A percentile compares a stretch with the other conserved stretches of the same genome.
Evolutionary conservation across 441 rosid genomes (phyloP).

Genomic region (Pelargonium citronellum): DNA sequence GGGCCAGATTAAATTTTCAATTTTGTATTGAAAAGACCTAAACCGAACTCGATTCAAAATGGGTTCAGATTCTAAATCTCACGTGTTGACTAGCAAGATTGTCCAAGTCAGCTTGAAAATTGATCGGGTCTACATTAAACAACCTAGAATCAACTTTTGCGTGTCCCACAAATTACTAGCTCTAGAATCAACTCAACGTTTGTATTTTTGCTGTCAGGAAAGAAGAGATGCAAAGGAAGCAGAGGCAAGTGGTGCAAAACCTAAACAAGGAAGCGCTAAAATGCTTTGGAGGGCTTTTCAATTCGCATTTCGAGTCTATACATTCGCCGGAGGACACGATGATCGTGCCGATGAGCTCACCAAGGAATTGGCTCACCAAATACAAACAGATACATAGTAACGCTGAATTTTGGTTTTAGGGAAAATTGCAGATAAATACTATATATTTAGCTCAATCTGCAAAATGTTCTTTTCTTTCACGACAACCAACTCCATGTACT

Average conservation of each 20-base stretch:
- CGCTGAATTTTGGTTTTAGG: too few species aligned
- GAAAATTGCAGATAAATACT: too few species aligned
- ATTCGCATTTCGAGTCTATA: slow-evolving; percentile 46
- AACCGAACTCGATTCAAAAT: too few species aligned
- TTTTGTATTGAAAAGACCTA: too few species aligned
- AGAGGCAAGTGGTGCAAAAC: slow-evolving; percentile 16
- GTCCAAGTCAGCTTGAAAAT: neutral
- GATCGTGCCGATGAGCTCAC: slow-evolving; percentile 50
- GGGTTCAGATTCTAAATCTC: too few species aligned
- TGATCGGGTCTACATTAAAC: neutral
- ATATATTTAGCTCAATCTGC: too few species aligned
- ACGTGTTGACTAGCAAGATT: too few species aligned
- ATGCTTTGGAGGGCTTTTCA: slow-evolving; percentile 58
- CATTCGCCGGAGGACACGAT: slow-evolving; percentile 55
- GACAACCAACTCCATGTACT: too few species aligned
- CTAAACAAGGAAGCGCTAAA: slow-evolving; percentile 24
- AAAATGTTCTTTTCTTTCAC: too few species aligned
- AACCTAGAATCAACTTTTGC: too few species aligned
- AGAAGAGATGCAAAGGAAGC: slow-evolving; percentile 36
- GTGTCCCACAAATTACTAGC: too few species aligned
- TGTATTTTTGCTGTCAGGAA: slow-evolving; percentile 26
- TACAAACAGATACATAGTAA: slow-evolving; percentile 18
- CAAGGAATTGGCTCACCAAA: slow-evolving; percentile 44
- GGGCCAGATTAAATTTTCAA: too few species aligned
- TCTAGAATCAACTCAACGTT: neutral